phyloP scores from a whole-genome alignment of 2,329 filamentous ascomycete genomes.

The Trichophyton verrucosum region DNA sequence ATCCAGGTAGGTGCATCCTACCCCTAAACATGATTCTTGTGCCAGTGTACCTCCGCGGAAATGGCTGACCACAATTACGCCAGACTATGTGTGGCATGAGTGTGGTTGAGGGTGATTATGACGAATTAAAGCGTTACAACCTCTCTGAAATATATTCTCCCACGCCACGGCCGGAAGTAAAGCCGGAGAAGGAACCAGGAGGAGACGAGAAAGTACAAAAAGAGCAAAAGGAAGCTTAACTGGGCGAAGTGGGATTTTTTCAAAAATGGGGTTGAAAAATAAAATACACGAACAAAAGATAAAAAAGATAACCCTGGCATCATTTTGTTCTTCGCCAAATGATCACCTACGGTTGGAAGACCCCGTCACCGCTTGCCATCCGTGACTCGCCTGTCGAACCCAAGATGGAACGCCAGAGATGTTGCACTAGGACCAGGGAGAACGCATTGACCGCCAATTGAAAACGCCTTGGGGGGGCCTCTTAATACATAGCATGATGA shows the following conservation, averaged over 20 bases:
- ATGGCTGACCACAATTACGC: conserved; percentile 6
- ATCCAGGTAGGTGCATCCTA: conserved; percentile 40
- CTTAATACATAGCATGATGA: background rate
- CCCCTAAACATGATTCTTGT: background rate
- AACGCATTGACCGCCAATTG: conserved; percentile 3
- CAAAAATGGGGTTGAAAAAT: background rate
- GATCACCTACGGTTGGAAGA: background rate
- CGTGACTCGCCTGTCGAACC: background rate
- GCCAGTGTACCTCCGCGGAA: background rate
- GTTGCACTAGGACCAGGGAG: background rate
- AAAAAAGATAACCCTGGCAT: background rate
- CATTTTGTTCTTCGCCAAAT: background rate
- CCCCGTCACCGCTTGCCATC: background rate
- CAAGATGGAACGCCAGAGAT: background rate
- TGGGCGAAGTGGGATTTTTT: background rate
- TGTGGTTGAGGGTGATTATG: conserved; percentile 48
- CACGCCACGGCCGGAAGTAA: conserved; percentile 20
- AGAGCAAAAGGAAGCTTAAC: background rate
- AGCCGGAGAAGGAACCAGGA: background rate
- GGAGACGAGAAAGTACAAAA: too few relatives aligned
- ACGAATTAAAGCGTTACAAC: conserved; percentile 51
- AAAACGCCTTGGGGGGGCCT: background rate
- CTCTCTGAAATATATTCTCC: conserved; percentile 49
- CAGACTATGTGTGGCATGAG: conserved; percentile 54
- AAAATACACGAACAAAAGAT: background rate